Percentiles rank a stretch among this genome's conserved stretches.
Evolutionary conservation across 805 yeast species (phyloP).

Genomic region (Candida germanica): DNA sequence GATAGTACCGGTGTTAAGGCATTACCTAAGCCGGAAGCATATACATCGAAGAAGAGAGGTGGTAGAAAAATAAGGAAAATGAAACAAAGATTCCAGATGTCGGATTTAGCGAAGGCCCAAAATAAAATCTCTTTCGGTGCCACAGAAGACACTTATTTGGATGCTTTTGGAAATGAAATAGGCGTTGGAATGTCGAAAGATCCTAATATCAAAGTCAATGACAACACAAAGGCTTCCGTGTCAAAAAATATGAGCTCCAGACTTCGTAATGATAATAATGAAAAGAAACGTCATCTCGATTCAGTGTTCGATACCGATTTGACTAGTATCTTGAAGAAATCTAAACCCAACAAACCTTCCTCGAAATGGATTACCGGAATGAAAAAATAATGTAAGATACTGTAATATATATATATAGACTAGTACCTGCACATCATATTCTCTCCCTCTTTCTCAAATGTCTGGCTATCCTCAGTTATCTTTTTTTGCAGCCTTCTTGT

Average conservation of each 20-base stretch:
- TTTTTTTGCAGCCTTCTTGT: no score
- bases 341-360: neutral
- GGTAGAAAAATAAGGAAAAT: constrained; percentile 77
- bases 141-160: constrained; percentile 58
- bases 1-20: constrained; percentile 57
- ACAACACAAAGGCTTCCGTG: constrained; percentile 54
- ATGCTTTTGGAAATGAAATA: constrained; percentile 73
- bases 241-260: constrained; percentile 59
- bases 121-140: constrained; percentile 83
- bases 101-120: constrained; percentile 79
- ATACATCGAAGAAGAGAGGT: constrained; percentile 77
- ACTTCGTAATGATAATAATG: constrained; percentile 21
- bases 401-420: neutral
- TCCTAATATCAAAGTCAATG: constrained; percentile 28
- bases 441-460: neutral
- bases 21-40: constrained; percentile 72
- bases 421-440: no score
- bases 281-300: constrained; percentile 13
- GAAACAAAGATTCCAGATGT: constrained; percentile 76
- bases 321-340: constrained; percentile 1
- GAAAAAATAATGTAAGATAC: constrained; percentile 1
- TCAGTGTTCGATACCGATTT: constrained; percentile 9
- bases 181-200: constrained; percentile 67
- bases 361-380: constrained; percentile 12
- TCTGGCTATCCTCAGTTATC: no score